Percentiles rank a stretch among this genome's conserved stretches.
These are phyloP conservation scores for Thuidium tamariscinum DNA, from an alignment of 225 moss, liverwort and hornwort species.

Conservation along the genomic window DNA sequence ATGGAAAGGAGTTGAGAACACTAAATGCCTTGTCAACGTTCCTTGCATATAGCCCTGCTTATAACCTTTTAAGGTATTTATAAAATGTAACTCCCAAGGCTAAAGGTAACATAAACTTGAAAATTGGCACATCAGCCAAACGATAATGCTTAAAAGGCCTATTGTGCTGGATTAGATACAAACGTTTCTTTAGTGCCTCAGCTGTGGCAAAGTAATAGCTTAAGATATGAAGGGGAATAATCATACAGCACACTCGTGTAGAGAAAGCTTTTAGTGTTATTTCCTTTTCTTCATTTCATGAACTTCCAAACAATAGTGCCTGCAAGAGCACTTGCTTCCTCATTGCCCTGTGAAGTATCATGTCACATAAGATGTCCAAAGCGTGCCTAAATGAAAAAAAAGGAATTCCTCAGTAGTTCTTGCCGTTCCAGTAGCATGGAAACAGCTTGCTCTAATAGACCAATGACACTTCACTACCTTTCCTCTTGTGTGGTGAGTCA, in stretches of 20 bases:
- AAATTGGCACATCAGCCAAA: not conserved
- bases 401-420: not conserved
- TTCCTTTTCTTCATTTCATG: not conserved
- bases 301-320: not conserved
- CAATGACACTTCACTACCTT: not conserved
- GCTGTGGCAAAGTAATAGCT: too few relatives aligned
- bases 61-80: not conserved
- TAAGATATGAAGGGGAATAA: not conserved
- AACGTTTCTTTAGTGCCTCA: not conserved
- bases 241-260: too few relatives aligned
- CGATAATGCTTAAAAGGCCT: not conserved
- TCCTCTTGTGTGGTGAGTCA: not conserved
- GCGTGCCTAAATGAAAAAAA: not conserved
- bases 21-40: not conserved
- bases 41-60: not conserved
- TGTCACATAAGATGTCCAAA: not conserved
- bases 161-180: not conserved
- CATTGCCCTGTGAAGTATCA: not conserved
- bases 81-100: not conserved
- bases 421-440: not conserved
- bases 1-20: not conserved
- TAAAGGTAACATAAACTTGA: not conserved
- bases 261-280: not conserved
- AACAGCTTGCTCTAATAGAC: not conserved
- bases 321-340: not conserved